Base-by-base conservation (phyloP, 176 grass and related monocot genomes). In the Hyparrhenia diplandra region DNA sequence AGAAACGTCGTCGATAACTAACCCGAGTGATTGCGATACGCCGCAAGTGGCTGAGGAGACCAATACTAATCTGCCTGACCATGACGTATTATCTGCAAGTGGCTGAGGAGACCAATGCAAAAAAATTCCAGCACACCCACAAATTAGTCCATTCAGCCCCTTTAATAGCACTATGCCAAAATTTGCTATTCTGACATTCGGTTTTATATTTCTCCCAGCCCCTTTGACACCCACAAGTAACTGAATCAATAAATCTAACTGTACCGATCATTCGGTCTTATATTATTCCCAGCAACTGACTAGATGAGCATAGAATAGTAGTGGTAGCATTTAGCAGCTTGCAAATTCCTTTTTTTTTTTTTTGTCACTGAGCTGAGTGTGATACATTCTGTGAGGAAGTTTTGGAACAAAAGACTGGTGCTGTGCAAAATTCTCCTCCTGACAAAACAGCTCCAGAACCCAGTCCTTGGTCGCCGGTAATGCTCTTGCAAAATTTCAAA, bases 381-480 rank as follows among this genome's bases (percentile, higher is more conserved):
- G 4, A 5, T 58, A 24, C 54, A 28, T 29, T 81, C 2, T 70
- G 64, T 80, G 88, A 94, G 95, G 92, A 98, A 70, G 90, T 92
- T 89, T 55, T 98, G 78, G 90, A 89, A 75, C 71, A 85, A 76
- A 92, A 94, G 86, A 92, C 88, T 69, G 92, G 88, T 5, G 69
- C 85, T 47, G 95, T 94, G 78, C 92, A 98, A 86, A 90, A 98
- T 85, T 98, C 90, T 76, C 95, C 92, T 81, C 88, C 86, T 1
- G 92, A 94, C 60, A 92, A 92, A 84, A 49, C 81, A 46, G 47
- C 71, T 74, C 83, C 86, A 81, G 88, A 94, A 84, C 81, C 88
- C 14, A 90, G 92, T 42, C 92, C 92, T 2, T 98, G 95, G 95
- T 98, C 95, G 78, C 95, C 95, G 83, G 95, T 94, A 97, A n/a